Percentiles rank a stretch among this genome's conserved stretches.
phyloP scores from a whole-genome alignment of 345 rosid genomes.

The Dipteronia dyeriana region DNA sequence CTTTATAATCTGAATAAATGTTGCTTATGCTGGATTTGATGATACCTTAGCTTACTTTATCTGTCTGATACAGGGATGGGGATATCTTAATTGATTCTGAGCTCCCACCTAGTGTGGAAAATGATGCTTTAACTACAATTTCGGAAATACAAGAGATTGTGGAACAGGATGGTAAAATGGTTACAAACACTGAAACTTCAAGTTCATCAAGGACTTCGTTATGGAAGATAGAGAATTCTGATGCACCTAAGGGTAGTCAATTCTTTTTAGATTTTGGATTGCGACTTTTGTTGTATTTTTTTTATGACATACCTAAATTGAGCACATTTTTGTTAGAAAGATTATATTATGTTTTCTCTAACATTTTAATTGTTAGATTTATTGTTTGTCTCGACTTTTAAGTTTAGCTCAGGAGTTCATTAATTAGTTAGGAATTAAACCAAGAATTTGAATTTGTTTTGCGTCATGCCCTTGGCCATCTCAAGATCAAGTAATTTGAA shows the following conservation, averaged over 20 bases:
- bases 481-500: not conserved
- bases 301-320: not conserved
- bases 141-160: constrained; percentile 32
- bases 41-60: constrained; percentile 24
- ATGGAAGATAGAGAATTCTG: constrained; percentile 62
- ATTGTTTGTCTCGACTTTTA: not conserved
- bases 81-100: constrained; percentile 39
- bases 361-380: not conserved
- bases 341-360: not conserved
- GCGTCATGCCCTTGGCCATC: not conserved
- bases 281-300: constrained; percentile 19
- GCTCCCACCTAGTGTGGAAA: constrained; percentile 38
- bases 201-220: constrained; percentile 39
- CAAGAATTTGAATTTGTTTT: not conserved
- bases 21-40: constrained; percentile 20
- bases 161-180: constrained; percentile 34
- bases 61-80: constrained; percentile 48
- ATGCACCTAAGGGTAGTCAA: constrained; percentile 76
- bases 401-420: not conserved
- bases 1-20: constrained; percentile 14
- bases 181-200: constrained; percentile 31
- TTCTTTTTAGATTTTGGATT: constrained; percentile 16
- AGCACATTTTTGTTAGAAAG: constrained; percentile 5
- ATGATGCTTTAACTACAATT: constrained; percentile 35
- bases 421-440: not conserved